Evolutionary conservation across 257 asterid genomes (phyloP).

Genomic region (Echites panduratus): DNA sequence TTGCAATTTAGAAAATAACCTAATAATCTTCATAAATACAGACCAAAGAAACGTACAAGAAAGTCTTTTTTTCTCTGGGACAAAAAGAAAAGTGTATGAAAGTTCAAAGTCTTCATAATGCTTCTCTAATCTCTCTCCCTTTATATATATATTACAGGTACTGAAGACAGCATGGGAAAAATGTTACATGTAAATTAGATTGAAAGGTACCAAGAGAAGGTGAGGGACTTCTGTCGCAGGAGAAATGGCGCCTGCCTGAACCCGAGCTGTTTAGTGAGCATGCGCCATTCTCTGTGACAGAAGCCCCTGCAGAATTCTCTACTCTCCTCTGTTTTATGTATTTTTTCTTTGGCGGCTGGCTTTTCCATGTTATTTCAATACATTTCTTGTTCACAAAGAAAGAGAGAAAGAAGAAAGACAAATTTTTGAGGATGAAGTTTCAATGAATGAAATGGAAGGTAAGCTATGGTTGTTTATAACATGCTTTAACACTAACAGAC

Average conservation of each 20-base stretch:
- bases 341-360: background rate
- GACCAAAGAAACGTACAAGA: constrained; percentile 2
- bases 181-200: background rate
- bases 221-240: constrained; percentile 17
- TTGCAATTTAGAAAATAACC: background rate
- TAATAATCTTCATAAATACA: background rate
- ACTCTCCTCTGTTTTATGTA: background rate
- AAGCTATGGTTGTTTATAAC: background rate
- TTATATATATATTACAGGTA: no score
- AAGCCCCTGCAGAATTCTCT: background rate
- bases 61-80: background rate
- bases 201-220: background rate
- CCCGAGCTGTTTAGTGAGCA: background rate
- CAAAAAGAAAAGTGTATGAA: background rate
- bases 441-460: background rate
- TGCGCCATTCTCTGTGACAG: constrained; percentile 1
- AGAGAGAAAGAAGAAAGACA: background rate
- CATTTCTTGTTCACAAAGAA: background rate
- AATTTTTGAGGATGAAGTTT: background rate
- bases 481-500: no score
- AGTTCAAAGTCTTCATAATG: no score
- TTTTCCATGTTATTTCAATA: background rate
- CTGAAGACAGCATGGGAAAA: background rate
- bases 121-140: no score
- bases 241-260: constrained; percentile 5